Evolutionary conservation across 2,329 filamentous ascomycete species (phyloP), one percentile per base, ranked within the genome.

Genomic region (Knoxdaviesia proteae): DNA sequence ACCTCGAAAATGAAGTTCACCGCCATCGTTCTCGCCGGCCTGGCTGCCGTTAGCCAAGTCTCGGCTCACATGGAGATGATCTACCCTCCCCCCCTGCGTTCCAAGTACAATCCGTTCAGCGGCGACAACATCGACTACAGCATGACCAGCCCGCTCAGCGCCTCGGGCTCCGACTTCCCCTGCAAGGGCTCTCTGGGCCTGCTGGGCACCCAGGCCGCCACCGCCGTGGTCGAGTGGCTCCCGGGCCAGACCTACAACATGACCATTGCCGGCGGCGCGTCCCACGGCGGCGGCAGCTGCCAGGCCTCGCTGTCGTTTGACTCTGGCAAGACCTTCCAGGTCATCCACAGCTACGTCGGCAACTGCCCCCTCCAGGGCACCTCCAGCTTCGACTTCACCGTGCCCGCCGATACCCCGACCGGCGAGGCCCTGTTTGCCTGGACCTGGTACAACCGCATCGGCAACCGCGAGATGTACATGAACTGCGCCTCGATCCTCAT

Each of bases 391-490:
- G 59, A 68, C 49, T 87, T 87, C 57, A 71, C 64, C 33, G 60
- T 87, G 33, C 81, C 81, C 6, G 57, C 60, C 3, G 73, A 78
- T 49, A 71, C 74, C 1, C 72, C 74, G n/a, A 53, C 58, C 46
- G 63, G 58, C 58, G 69, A 76, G 34, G 78, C 74, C 45, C 56
- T 87, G 38, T 69, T 87, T 41, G 74, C 75, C 35, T 88, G 83
- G 83, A 75, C 74, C 31, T 83, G 78, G 78, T 78, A 81, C 61
- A 84, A 84, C 64, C 63, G 74, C 49, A 59, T 80, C 36, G 81
- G 82, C 31, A 86, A 86, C 60, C 70, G 82, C 40, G 82, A 88
- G 57, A 82, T 81, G 71, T 90, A 90, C 68, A 84, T 84, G 78
- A 84, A 84, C 61, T 90, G 83, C 54, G 81, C 82, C 6, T 65